Percentiles rank a stretch among this genome's conserved stretches.
Conservation (phyloP, 495 filamentous ascomycete genomes). For the Hypoxylon trugodes region DNA sequence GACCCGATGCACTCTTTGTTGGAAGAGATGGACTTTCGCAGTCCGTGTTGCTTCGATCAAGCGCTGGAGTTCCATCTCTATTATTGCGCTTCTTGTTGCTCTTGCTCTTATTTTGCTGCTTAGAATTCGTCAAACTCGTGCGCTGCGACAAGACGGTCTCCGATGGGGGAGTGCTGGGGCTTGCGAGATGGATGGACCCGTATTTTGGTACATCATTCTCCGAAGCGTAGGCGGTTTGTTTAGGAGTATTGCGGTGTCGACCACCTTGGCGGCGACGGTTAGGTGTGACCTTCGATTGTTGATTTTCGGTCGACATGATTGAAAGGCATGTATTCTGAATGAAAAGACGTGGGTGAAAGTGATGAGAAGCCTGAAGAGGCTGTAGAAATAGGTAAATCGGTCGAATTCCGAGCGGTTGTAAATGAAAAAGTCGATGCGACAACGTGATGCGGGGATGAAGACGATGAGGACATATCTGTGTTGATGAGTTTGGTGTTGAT, state of each 20-base stretch:
- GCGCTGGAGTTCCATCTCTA: slow-evolving; percentile 46
- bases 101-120: slow-evolving; percentile 45
- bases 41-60: slow-evolving; percentile 46
- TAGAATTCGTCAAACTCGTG: slow-evolving; percentile 47
- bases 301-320: slow-evolving; percentile 44
- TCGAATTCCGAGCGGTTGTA: not conserved
- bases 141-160: not conserved
- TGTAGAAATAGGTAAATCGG: not conserved
- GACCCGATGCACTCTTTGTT: slow-evolving; percentile 52
- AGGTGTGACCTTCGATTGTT: slow-evolving; percentile 47
- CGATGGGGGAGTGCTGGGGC: slow-evolving; percentile 48
- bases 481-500: not conserved
- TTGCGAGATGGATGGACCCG: slow-evolving; percentile 18
- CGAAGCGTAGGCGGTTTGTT: slow-evolving; percentile 56
- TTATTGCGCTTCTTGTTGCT: slow-evolving; percentile 32
- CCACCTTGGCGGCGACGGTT: slow-evolving; percentile 52
- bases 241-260: slow-evolving; percentile 43
- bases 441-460: slow-evolving; percentile 28
- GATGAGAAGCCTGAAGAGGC: slow-evolving; percentile 12
- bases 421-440: slow-evolving; percentile 28
- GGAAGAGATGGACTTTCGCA: slow-evolving; percentile 45
- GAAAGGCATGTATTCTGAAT: slow-evolving; percentile 28
- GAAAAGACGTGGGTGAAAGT: slow-evolving; percentile 11
- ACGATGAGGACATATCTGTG: slow-evolving; percentile 19
- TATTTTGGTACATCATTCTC: slow-evolving; percentile 55